Evolutionary conservation across 2,329 filamentous ascomycete species (phyloP).

Genomic region (Huntiella savannae): DNA sequence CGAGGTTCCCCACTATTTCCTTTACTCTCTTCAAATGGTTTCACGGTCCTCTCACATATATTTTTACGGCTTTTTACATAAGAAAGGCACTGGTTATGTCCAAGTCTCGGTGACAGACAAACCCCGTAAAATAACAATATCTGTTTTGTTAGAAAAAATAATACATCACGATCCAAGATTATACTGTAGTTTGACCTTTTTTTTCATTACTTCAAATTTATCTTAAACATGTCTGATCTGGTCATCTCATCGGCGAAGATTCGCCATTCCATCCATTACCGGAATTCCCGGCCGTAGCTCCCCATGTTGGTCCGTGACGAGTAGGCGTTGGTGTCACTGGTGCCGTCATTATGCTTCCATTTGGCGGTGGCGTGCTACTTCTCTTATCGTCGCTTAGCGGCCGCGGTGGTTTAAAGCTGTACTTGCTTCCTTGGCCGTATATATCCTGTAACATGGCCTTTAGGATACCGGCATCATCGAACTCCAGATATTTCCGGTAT

Average conservation of each 20-base stretch:
- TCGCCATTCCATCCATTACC: slow-evolving; percentile 6
- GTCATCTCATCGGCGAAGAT: slow-evolving; percentile 6
- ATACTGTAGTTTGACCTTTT: too few relatives aligned
- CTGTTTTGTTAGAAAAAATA: too few relatives aligned
- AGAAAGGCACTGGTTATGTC: too few relatives aligned
- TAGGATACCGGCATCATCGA: slow-evolving; percentile 64
- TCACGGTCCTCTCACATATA: not conserved
- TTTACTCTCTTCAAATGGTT: not conserved
- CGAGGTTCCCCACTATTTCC: slow-evolving; percentile 39
- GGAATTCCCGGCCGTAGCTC: not conserved
- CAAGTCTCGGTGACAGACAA: too few relatives aligned
- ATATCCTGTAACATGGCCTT: slow-evolving; percentile 75
- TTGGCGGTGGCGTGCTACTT: slow-evolving; percentile 5
- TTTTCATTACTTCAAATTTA: not conserved
- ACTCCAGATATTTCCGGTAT: slow-evolving; percentile 80
- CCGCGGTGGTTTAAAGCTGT: slow-evolving; percentile 32
- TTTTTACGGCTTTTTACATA: too few relatives aligned
- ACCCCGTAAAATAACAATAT: too few relatives aligned
- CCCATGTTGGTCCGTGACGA: not conserved
- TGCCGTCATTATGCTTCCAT: not conserved
- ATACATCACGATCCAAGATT: too few relatives aligned
- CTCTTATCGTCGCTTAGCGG: slow-evolving; percentile 14
- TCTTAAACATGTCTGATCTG: not conserved
- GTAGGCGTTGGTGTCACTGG: slow-evolving; percentile 8
- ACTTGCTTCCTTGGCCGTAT: slow-evolving; percentile 36